These are phyloP conservation scores for Carallia brachiata DNA, from an alignment of 345 rosid species.

Conservation along the genomic window DNA sequence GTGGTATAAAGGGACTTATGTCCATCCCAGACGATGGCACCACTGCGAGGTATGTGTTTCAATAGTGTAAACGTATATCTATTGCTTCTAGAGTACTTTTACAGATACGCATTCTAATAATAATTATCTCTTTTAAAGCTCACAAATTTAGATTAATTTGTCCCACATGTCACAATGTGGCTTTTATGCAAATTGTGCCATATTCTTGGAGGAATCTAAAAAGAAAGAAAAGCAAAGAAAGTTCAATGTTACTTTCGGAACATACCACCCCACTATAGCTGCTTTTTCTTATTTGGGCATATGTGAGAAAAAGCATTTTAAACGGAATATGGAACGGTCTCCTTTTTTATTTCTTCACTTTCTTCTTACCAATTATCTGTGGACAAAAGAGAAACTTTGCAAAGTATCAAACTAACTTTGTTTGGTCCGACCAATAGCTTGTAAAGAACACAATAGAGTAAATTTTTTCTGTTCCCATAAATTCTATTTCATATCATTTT, in stretches of 20 bases:
- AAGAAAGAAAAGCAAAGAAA: constrained; percentile 8
- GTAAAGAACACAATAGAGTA: too few relatives aligned
- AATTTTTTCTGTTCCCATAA: too few relatives aligned
- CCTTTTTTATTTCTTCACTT: neutral
- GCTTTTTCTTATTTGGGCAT: neutral
- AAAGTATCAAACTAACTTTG: too few relatives aligned
- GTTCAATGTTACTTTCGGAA: neutral
- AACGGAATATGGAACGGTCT: neutral
- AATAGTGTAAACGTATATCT: neutral
- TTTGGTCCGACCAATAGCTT: too few relatives aligned
- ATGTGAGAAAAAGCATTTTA: neutral
- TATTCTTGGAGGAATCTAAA: constrained; percentile 30
- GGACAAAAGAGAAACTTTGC: too few relatives aligned
- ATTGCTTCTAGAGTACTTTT: too few relatives aligned
- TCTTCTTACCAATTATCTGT: neutral
- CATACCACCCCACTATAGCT: neutral
- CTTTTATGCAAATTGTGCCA: constrained; percentile 6
- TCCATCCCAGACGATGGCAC: constrained; percentile 58
- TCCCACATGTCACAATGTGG: neutral
- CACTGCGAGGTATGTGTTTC: constrained; percentile 40
- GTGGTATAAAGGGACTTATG: constrained; percentile 97
- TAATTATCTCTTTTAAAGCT: neutral
- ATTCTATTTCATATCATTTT: too few relatives aligned
- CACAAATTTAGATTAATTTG: neutral
- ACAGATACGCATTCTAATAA: too few relatives aligned